Evolutionary conservation across 2,329 filamentous ascomycete species (phyloP).

Genomic region (Acephala macrosclerotiorum): DNA sequence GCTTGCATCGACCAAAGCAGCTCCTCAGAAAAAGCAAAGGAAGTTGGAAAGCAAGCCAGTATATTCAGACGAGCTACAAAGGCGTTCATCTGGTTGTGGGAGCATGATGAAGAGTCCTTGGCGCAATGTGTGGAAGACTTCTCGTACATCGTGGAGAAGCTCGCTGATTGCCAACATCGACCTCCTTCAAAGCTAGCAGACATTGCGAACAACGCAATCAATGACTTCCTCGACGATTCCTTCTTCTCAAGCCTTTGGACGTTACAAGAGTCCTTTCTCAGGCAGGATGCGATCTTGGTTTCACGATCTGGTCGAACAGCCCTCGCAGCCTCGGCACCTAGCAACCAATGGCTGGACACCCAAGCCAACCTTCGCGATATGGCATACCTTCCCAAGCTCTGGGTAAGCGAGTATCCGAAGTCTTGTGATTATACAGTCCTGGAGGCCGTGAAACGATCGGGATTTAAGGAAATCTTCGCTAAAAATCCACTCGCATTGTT

Average conservation of each 20-base stretch:
- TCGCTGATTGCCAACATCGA: not conserved
- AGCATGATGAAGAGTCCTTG: slow-evolving; percentile 8
- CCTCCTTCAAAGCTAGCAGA: slow-evolving; percentile 4
- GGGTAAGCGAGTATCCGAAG: not conserved
- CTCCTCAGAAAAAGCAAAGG: not conserved
- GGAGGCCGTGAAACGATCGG: not conserved
- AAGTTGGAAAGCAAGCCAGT: slow-evolving; percentile 3
- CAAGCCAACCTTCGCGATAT: slow-evolving; percentile 2
- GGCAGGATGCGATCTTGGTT: not conserved
- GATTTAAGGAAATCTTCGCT: not conserved
- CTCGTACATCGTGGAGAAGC: slow-evolving; percentile 7
- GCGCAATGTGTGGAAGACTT: slow-evolving; percentile 8
- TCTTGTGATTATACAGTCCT: not conserved
- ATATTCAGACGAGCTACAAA: slow-evolving; percentile 3
- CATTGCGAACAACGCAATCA: slow-evolving; percentile 3
- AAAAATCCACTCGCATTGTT: not conserved
- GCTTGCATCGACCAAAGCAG: slow-evolving; percentile 4
- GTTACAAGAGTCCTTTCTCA: not conserved
- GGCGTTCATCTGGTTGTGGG: slow-evolving; percentile 7
- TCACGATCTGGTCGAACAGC: slow-evolving; percentile 1
- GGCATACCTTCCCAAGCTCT: not conserved
- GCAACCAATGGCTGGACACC: not conserved
- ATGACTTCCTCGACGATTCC: slow-evolving; percentile 3
- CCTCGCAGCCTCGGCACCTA: not conserved
- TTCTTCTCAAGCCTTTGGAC: slow-evolving; percentile 5